Evolutionary conservation across 2,329 filamentous ascomycete species (phyloP).

Genomic region (Colletotrichum somersetense): DNA sequence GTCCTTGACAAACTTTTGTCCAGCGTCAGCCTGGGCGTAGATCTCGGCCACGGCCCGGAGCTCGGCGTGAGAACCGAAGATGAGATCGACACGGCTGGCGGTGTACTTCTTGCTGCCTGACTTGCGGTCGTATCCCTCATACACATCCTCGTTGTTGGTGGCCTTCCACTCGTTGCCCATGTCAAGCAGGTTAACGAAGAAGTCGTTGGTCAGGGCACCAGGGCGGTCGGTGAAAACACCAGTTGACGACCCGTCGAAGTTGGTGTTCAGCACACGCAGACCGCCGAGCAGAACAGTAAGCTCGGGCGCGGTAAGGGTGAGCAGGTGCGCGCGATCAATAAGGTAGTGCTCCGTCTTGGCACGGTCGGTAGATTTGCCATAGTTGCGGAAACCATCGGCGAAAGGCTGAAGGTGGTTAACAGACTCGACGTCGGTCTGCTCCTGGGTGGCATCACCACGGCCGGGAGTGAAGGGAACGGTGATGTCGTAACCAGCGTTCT

Average conservation of each 20-base stretch:
- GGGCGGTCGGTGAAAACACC: constrained; percentile 78
- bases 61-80: constrained; percentile 82
- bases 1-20: constrained; percentile 76
- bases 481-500: constrained; percentile 59
- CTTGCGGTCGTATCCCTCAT: constrained; percentile 74
- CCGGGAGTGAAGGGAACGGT: constrained; percentile 79
- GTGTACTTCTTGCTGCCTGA: constrained; percentile 76
- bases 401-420: constrained; percentile 75
- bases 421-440: constrained; percentile 77
- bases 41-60: constrained; percentile 78
- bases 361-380: constrained; percentile 71
- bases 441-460: constrained; percentile 77
- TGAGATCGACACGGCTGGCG: constrained; percentile 75
- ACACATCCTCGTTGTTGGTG: constrained; percentile 65
- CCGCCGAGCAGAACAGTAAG: constrained; percentile 79
- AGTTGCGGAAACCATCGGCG: constrained; percentile 86
- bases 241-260: constrained; percentile 76
- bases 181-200: constrained; percentile 84
- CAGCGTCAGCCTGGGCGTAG: constrained; percentile 71
- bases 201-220: constrained; percentile 81
- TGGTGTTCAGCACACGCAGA: constrained; percentile 76
- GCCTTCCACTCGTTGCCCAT: constrained; percentile 74
- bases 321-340: constrained; percentile 77
- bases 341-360: constrained; percentile 77
- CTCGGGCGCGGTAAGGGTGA: constrained; percentile 79